A percentile compares a stretch with the other conserved stretches of the same genome.
Conservation (phyloP, 768 basidiomycete genomes). For the Symmetrospora coprosmae region DNA sequence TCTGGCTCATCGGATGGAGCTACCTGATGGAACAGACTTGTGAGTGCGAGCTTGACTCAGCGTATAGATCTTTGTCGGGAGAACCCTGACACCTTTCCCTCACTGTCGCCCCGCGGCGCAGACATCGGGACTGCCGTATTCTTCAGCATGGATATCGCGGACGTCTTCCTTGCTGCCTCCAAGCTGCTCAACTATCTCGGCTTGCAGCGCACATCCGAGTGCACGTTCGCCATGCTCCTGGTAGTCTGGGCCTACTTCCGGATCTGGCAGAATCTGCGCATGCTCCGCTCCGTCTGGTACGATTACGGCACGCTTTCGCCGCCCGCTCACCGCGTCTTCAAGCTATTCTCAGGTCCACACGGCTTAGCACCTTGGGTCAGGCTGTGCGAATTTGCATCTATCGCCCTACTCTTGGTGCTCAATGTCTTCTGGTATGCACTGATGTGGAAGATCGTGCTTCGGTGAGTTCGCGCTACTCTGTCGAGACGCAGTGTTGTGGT, state of each 20-base stretch:
- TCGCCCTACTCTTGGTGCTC: conserved; percentile 61
- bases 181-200: conserved; percentile 81
- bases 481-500: no score
- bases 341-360: conserved; percentile 48
- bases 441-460: conserved; percentile 57
- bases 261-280: conserved; percentile 71
- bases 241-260: conserved; percentile 54
- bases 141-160: conserved; percentile 93
- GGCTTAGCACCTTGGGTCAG: conserved; percentile 53
- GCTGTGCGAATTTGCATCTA: conserved; percentile 61
- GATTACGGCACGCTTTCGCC: conserved; percentile 57
- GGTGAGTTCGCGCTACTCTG: no score
- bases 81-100: no score
- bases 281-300: conserved; percentile 73
- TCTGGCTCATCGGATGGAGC: conserved; percentile 78
- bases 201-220: conserved; percentile 49
- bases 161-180: conserved; percentile 69
- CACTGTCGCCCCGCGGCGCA: background rate
- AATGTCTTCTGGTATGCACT: conserved; percentile 59
- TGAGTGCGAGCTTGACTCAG: no score
- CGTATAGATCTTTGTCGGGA: no score
- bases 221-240: conserved; percentile 35
- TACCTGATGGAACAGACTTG: conserved; percentile 28
- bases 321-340: conserved; percentile 49
- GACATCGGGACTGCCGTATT: conserved; percentile 77